phyloP scores from a whole-genome alignment of 257 asterid genomes.

The Scutellaria baicalensis region DNA sequence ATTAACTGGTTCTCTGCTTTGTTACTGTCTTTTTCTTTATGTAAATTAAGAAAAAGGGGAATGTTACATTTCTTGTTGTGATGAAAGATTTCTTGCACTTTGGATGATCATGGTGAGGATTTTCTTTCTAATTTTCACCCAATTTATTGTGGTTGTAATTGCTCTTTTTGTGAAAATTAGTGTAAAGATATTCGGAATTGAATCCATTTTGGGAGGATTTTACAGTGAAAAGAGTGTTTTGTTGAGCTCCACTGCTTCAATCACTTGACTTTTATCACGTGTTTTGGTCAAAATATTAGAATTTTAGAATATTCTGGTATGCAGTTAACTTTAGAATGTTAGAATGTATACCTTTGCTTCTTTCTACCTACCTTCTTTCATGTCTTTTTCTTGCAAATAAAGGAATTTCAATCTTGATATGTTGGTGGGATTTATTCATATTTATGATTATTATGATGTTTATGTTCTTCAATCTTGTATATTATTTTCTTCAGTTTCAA shows the following conservation, averaged over 20 bases:
- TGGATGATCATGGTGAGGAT: too few relatives aligned
- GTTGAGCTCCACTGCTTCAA: not conserved
- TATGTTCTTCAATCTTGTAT: not conserved
- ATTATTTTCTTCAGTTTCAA: not conserved
- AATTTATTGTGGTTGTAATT: too few relatives aligned
- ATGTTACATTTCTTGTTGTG: too few relatives aligned
- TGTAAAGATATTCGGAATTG: not conserved
- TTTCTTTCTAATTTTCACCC: too few relatives aligned
- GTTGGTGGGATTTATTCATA: not conserved
- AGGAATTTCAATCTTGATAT: not conserved
- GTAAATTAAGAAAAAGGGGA: too few relatives aligned
- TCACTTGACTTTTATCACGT: not conserved
- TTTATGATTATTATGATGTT: too few relatives aligned
- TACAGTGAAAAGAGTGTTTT: not conserved
- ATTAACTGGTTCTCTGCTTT: too few relatives aligned
- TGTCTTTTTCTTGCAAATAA: not conserved
- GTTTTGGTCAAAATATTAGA: constrained; percentile 1
- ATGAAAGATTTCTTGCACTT: too few relatives aligned
- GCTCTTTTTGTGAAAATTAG: too few relatives aligned
- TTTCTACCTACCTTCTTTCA: not conserved
- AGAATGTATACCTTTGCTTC: not conserved
- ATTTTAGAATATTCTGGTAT: too few relatives aligned
- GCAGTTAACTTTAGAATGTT: too few relatives aligned
- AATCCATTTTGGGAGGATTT: not conserved
- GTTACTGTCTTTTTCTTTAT: too few relatives aligned